A percentile compares a stretch with the other conserved stretches of the same genome.
phyloP scores from a whole-genome alignment of 2,329 filamentous ascomycete species.

The Plectosphaerella plurivora region DNA sequence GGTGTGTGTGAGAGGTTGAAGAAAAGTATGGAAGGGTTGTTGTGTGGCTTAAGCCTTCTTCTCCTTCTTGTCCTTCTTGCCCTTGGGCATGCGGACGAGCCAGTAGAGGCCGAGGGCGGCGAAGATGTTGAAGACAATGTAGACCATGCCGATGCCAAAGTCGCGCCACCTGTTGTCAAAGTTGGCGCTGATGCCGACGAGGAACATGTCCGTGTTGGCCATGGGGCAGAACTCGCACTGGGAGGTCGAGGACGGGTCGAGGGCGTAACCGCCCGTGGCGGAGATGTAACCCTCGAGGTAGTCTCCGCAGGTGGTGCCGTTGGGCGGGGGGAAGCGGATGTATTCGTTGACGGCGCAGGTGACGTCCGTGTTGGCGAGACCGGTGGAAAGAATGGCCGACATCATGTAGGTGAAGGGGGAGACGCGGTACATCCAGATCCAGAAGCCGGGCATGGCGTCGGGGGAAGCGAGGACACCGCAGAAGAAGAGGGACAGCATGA shows the following conservation, averaged over 20 bases:
- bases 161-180: constrained; percentile 54
- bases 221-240: constrained; percentile 43
- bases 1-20: no score
- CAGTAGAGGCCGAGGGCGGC: constrained; percentile 48
- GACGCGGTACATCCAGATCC: constrained; percentile 69
- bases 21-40: no score
- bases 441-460: constrained; percentile 58
- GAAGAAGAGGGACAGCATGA: constrained; percentile 62
- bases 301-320: not conserved
- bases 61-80: constrained; percentile 25
- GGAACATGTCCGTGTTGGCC: constrained; percentile 32
- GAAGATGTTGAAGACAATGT: constrained; percentile 46
- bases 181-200: constrained; percentile 34
- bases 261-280: not conserved
- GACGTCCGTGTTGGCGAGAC: constrained; percentile 9
- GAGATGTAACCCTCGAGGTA: not conserved
- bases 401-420: constrained; percentile 45
- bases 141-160: constrained; percentile 51
- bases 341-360: not conserved
- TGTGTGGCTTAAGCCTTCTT: no score
- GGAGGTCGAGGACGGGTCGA: constrained; percentile 4
- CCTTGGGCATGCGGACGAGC: constrained; percentile 35
- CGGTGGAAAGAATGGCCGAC: constrained; percentile 17
- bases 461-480: constrained; percentile 59
- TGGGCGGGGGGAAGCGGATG: not conserved